Base-by-base conservation (phyloP, 768 basidiomycete genomes). In the Tylopilus sp. region DNA sequence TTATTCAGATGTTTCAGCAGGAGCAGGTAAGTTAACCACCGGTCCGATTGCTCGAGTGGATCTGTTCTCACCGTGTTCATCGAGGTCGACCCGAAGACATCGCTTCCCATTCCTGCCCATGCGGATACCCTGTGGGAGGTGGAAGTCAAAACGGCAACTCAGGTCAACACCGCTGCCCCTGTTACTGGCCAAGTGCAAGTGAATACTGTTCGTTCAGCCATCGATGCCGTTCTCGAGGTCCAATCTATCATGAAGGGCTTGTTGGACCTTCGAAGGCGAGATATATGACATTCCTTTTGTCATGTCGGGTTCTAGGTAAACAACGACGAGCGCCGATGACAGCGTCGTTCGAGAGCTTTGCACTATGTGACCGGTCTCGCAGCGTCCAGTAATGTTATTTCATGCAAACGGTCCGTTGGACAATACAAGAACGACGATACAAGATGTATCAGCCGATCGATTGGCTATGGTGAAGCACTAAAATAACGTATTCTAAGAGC, bases 61-160 rank as follows among this genome's bases (percentile, higher is more conserved):
- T 36, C 17, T 25, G 20, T 22, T 44, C 48, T 45, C 11, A 48
- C 56, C 57, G 12, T 8, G 28, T 36, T 21, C 33, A 18, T 40
- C 51, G 40, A 92, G 88, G 79, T 86, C 30, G 87, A 91, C 59
- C 78, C 79, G 0, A 86, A 80, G 68, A 89, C 87, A 5, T 83
- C 83, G 47, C 80, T 84, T 57, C 83, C 87, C 0, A 84, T 83
- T 40, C 84, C 86, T 33, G 86, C 86, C n/a, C 86, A 88, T 49
- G 70, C 82, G 8, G 88, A 88, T 57, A 88, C 88, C 0, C 74
- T 89, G 6, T 93, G 90, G 90, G 86, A 91, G 64, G 88, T 93
- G 33, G 87, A 92, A 71, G 89, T 91, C 44, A 91, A 88, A 66
- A 90, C 90, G 1, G 86, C 88, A 2, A 74, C 77, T 3, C 91